phyloP scores from a whole-genome alignment of 805 yeast genomes.

The Barnettozyma botsteinii region DNA sequence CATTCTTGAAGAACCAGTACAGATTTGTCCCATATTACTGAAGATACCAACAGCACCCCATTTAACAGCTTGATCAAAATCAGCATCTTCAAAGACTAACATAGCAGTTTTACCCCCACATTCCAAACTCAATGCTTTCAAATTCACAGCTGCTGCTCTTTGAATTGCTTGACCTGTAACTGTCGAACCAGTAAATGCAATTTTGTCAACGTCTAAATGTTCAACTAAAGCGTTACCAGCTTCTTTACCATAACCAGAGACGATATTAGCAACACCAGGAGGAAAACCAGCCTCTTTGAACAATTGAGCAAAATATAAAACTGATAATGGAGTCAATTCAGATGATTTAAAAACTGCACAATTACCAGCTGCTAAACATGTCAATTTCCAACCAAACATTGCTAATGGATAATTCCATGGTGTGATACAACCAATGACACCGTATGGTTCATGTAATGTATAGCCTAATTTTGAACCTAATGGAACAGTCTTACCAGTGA shows the following conservation, averaged over 20 bases:
- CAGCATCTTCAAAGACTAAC: slow-evolving; percentile 42
- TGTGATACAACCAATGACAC: slow-evolving; percentile 46
- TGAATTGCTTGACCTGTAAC: slow-evolving; percentile 41
- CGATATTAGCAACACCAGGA: slow-evolving; percentile 43
- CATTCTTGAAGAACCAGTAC: slow-evolving; percentile 58
- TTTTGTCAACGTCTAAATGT: slow-evolving; percentile 41
- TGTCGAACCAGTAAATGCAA: slow-evolving; percentile 54
- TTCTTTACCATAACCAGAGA: slow-evolving; percentile 39
- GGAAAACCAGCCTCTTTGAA: slow-evolving; percentile 43
- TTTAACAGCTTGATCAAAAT: slow-evolving; percentile 41
- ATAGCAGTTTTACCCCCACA: slow-evolving; percentile 50
- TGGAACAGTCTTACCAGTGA: slow-evolving; percentile 58
- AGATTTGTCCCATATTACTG: slow-evolving; percentile 58
- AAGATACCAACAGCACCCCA: slow-evolving; percentile 53
- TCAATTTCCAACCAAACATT: slow-evolving; percentile 46
- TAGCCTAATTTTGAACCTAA: slow-evolving; percentile 51
- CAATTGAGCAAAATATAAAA: slow-evolving; percentile 37
- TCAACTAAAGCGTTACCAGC: slow-evolving; percentile 43
- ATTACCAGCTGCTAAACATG: slow-evolving; percentile 44
- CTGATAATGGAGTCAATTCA: slow-evolving; percentile 45
- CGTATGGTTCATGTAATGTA: slow-evolving; percentile 49
- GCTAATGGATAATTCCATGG: slow-evolving; percentile 49
- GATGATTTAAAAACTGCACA: slow-evolving; percentile 43
- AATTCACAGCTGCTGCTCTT: slow-evolving; percentile 35
- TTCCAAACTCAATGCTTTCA: slow-evolving; percentile 44